phyloP scores from a whole-genome alignment of 306 rosid genomes.

The Lotus japonicus region DNA sequence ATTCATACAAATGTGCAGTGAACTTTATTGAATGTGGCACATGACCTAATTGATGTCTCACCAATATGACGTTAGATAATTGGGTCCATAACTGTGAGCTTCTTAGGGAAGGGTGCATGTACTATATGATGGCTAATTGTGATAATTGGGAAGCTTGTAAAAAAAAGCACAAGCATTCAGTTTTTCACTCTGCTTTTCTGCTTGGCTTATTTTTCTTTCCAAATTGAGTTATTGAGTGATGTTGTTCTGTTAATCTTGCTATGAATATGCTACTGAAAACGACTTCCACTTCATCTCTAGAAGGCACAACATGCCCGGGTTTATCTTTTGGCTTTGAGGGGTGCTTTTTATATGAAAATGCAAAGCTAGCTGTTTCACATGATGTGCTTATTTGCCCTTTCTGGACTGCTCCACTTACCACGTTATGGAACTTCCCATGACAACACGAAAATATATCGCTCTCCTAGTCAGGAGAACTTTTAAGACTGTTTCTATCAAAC shows the following conservation, averaged over 20 bases:
- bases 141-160: constrained; percentile 3
- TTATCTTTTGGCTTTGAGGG: constrained; percentile 6
- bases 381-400: constrained; percentile 3
- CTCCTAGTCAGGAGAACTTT: neutral
- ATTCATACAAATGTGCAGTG: neutral
- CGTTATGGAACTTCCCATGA: neutral
- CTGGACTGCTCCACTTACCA: constrained; percentile 20
- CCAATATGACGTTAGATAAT: constrained; percentile 3
- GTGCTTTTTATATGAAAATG: constrained; percentile 2
- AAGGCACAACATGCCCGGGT: too few species aligned
- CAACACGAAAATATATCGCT: neutral
- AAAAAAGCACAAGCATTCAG: constrained; percentile 22
- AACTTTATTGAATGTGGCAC: constrained; percentile 5
- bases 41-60: constrained; percentile 22
- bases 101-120: neutral
- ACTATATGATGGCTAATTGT: neutral
- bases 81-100: constrained; percentile 15
- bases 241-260: neutral
- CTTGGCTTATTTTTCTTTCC: neutral
- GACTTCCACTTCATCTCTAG: too few species aligned
- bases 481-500: neutral
- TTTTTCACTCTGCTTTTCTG: neutral
- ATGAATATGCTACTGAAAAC: too few species aligned
- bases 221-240: constrained; percentile 18
- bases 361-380: constrained; percentile 14